phyloP scores from a whole-genome alignment of 305 asterid species.

The Fraxinus greggii region DNA sequence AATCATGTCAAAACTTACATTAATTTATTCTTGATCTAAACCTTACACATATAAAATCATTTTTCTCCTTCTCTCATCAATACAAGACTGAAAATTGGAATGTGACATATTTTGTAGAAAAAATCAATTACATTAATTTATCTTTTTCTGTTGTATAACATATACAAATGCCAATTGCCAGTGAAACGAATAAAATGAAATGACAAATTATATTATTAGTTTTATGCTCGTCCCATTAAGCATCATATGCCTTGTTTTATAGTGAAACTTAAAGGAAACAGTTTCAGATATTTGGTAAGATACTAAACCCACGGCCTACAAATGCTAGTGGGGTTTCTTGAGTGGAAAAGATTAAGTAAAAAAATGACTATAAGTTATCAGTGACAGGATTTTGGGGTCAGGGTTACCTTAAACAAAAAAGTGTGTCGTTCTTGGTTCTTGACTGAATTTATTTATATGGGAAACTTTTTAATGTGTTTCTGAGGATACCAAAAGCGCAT shows the following conservation, averaged over 20 bases:
- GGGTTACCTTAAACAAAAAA: conserved; percentile 44
- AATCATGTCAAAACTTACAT: too few relatives aligned
- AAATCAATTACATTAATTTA: background rate
- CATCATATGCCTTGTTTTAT: conserved; percentile 25
- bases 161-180: background rate
- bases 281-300: conserved; percentile 31
- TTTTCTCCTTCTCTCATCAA: too few relatives aligned
- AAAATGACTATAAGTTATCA: background rate
- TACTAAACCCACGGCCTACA: conserved; percentile 18
- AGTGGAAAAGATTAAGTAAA: conserved; percentile 10
- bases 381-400: conserved; percentile 25
- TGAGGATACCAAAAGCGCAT: conserved; percentile 27
- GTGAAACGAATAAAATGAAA: background rate
- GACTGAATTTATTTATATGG: conserved; percentile 25
- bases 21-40: too few relatives aligned
- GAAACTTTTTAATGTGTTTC: conserved; percentile 1
- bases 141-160: background rate
- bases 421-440: conserved; percentile 19
- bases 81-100: background rate
- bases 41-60: too few relatives aligned
- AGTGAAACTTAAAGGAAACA: conserved; percentile 19
- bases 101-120: background rate
- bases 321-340: conserved; percentile 27
- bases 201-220: background rate
- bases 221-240: background rate